Evolutionary conservation across 169 alveolate genomes (phyloP).

Genomic region (Plasmodium inui): DNA sequence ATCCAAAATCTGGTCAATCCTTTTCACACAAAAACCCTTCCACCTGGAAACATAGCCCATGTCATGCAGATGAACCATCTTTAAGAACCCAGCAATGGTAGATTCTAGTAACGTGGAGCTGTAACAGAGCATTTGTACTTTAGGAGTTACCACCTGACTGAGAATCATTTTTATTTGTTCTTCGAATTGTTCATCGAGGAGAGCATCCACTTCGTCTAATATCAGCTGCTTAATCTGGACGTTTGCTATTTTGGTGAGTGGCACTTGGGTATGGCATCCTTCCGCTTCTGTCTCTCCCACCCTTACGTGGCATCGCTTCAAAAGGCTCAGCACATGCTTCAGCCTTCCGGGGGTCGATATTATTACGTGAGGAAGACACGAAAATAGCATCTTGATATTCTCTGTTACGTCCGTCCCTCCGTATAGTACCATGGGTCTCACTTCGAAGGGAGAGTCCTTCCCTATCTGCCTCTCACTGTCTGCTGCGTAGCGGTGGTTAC

Average conservation of each 20-base stretch:
- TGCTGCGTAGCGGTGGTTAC: background rate
- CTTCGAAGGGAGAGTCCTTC: background rate
- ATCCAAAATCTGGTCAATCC: background rate
- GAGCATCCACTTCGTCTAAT: conserved; percentile 56
- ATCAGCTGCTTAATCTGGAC: conserved; percentile 6
- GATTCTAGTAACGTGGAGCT: conserved; percentile 31
- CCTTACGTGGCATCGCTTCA: background rate
- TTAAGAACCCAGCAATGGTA: background rate
- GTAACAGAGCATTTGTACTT: conserved; percentile 19
- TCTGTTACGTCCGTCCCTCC: conserved; percentile 64
- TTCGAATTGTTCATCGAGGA: conserved; percentile 39
- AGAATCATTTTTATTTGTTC: conserved; percentile 25
- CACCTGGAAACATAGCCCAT: background rate
- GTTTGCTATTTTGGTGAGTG: background rate
- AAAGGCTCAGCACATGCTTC: conserved; percentile 33
- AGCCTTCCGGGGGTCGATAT: conserved; percentile 72
- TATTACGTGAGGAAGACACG: conserved; percentile 12
- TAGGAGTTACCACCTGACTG: conserved; percentile 5
- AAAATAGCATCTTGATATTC: background rate
- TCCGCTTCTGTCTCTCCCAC: background rate
- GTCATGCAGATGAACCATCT: background rate
- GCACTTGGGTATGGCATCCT: background rate
- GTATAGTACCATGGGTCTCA: conserved; percentile 28
- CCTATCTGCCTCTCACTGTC: background rate
- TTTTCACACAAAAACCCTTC: background rate